Base-by-base conservation (phyloP, 495 filamentous ascomycete genomes). In the Talaromyces wortmannii region DNA sequence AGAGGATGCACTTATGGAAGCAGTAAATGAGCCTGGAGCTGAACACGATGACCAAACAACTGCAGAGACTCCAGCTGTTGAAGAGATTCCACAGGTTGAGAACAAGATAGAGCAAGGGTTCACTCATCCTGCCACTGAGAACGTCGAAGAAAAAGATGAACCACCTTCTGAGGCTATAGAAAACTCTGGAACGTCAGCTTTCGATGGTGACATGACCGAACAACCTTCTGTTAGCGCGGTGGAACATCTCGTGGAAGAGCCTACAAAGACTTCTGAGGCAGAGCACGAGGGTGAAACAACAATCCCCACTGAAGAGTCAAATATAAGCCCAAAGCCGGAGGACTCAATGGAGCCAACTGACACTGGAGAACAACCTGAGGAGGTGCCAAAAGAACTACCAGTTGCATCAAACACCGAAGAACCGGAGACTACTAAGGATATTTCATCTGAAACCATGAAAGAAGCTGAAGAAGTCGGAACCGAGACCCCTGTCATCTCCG, bases 341-440 rank as follows among this genome's bases (percentile, higher is more conserved):
- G 36, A 40, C 8, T 10, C 57, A 32, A 5, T 53, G 30, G 4
- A 49, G 45, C 11, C 23, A 7, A 17, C 45, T 11, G 61, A 63
- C 6, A 40, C 7, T 10, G 23, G 44, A 23, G 43, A 45, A 49
- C 29, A 55, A 8, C 11, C 4, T 30, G 17, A 8, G 12, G 43
- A 55, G 8, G 52, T 53, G 6, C 30, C 48, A 29, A 55, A 50
- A 7, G 48, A 40, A 13, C 8, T 40, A 40, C 36, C 36, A 13
- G 36, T 40, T 8, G 36, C 8, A 40, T 40, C 36, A 40, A 40
- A 8, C 36, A 13, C 13, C 36, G 8, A 40, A 40, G 36, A 40
- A 10, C 8, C 8, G 13, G 13, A 13, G 8, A 2, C 36, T 40
- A 13, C 5, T 40, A 40, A 40, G 13, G 8, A 40, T 40, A 1